Percentiles rank a stretch among this genome's conserved stretches.
Evolutionary conservation across 352 stramenopile genomes (phyloP).

Genomic region (Pythium brachiatum): DNA sequence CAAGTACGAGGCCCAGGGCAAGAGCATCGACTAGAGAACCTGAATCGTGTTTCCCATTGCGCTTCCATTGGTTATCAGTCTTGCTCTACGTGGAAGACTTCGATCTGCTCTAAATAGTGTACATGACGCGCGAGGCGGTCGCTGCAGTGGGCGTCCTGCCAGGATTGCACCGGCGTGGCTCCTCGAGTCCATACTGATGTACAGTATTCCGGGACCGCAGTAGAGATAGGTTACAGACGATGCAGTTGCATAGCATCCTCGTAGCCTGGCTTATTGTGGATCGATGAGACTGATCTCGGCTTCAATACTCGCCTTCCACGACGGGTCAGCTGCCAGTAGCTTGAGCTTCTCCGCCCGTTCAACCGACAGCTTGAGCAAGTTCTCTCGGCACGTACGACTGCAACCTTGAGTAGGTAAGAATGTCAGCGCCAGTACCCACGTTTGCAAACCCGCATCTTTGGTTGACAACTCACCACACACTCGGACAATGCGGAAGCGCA

Average conservation of each 20-base stretch:
- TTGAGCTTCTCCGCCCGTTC: conserved; percentile 47
- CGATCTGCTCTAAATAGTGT: neutral
- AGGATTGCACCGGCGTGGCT: no score
- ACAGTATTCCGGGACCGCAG: neutral
- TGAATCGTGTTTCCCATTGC: conserved; percentile 1
- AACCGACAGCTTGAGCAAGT: conserved; percentile 51
- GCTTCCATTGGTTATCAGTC: neutral
- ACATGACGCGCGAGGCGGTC: neutral
- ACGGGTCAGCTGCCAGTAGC: conserved; percentile 32
- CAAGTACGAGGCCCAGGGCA: conserved; percentile 80
- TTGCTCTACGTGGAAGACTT: neutral
- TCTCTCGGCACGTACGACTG: conserved; percentile 45
- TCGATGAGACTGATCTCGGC: conserved; percentile 56
- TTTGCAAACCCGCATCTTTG: neutral
- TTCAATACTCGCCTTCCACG: conserved; percentile 43
- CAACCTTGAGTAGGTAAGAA: conserved; percentile 31
- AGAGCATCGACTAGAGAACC: conserved; percentile 71
- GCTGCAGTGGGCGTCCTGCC: no score
- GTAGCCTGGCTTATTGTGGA: conserved; percentile 27
- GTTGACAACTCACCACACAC: conserved; percentile 50
- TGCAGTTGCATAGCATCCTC: no score
- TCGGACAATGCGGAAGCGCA: conserved; percentile 57
- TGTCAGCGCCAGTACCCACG: neutral
- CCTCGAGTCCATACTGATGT: neutral
- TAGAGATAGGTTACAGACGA: no score